Base-by-base conservation (phyloP, 805 yeast species). In the Pichia exigua region DNA sequence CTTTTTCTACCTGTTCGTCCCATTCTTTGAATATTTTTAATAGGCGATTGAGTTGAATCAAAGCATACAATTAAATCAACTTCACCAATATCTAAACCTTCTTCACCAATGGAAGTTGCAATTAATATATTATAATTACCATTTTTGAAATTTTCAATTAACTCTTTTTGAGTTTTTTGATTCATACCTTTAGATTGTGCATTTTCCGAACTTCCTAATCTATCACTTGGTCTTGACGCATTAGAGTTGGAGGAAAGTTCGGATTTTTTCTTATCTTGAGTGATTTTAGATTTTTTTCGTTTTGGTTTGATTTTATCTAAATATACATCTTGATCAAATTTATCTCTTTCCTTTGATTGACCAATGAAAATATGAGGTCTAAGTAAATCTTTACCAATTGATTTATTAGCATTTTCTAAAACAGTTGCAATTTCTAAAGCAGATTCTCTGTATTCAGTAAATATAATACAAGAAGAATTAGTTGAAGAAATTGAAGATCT, bases 91-190 rank as follows among this genome's bases (percentile, higher is more conserved):
- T 94, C 99, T 57, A 94, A 75, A 44, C 99, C 99, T 73, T 94
- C 99, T 65, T 94, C 99, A 45, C 98, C 99, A 63, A 94, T 92
- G 0, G 97, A 90, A 0, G 99, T 94, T 5, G 98, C 97, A 7
- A 94, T 96, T 21, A 94, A 70, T 10, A 88, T 81, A 62, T 94
- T 95, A 61, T 79, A 79, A 1, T 67, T 73, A 9, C 96, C 97
- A 0, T 67, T 61, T 60, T 84, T 87, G 68, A 94, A 94, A 52
- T 82, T 74, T 30, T 76, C 76, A 28, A 94, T 83, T 12, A 88
- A 76, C 51, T 83, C 84, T 58, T 88, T 89, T 61, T 94, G 99
- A 44, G 79, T 75, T 60, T 86, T 87, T 62, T 94, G 99, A 39
- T 80, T 82, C 98, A 94, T 92, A 9, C 98, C 98, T 44, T 76